phyloP scores from a whole-genome alignment of 1,284 basidiomycete species.

The Schizophyllum commune region DNA sequence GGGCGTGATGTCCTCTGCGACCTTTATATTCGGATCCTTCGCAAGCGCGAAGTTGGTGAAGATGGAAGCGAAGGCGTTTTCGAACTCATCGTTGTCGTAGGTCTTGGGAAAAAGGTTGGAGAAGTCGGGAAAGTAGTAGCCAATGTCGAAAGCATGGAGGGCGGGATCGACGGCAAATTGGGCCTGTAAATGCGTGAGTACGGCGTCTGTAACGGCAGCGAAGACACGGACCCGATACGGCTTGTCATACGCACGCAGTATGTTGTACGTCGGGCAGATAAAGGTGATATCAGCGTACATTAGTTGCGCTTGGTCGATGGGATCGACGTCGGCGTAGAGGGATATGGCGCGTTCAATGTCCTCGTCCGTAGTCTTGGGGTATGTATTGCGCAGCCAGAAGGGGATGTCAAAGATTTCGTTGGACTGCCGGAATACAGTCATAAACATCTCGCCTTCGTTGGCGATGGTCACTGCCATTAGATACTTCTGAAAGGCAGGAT shows the following conservation, averaged over 20 bases:
- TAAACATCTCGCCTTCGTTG: slow-evolving; percentile 23
- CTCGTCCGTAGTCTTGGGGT: not conserved
- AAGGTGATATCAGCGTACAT: not conserved
- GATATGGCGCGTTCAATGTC: not conserved
- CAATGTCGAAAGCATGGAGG: not conserved
- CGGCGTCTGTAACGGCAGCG: too few relatives aligned
- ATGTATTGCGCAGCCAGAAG: not conserved
- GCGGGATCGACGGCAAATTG: not conserved
- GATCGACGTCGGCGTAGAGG: not conserved
- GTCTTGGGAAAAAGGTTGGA: not conserved
- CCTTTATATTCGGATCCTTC: slow-evolving; percentile 16
- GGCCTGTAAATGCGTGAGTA: not conserved
- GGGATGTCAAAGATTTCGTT: not conserved
- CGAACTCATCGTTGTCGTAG: slow-evolving; percentile 18
- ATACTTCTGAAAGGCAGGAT: not conserved
- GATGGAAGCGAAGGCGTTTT: slow-evolving; percentile 15
- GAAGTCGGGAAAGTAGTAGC: not conserved
- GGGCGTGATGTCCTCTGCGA: slow-evolving; percentile 16
- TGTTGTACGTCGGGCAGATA: not conserved
- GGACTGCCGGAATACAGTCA: slow-evolving; percentile 12
- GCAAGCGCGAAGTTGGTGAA: slow-evolving; percentile 17
- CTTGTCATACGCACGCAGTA: not conserved
- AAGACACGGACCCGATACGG: not conserved
- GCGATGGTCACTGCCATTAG: slow-evolving; percentile 19
- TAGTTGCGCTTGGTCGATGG: not conserved